Conservation (phyloP, 176 grass and related monocot species). For the Lolium perenne region DNA sequence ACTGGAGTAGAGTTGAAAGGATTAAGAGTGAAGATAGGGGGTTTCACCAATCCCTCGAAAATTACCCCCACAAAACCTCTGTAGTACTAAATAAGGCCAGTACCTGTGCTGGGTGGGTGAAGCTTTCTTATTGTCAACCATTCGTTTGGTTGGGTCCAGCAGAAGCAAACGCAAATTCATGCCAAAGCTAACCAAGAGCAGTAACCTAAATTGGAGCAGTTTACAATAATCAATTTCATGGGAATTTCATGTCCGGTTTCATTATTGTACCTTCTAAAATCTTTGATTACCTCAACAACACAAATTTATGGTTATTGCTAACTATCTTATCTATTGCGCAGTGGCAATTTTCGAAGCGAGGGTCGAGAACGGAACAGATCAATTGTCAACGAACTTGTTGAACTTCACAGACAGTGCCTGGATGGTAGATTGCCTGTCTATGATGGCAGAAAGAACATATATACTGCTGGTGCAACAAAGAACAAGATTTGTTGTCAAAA, state of each 20-base stretch:
- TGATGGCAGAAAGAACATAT: constrained; percentile 65
- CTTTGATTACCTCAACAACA: background rate
- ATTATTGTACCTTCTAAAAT: background rate
- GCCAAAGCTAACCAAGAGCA: background rate
- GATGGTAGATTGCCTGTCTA: constrained; percentile 48
- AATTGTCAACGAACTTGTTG: constrained; percentile 48
- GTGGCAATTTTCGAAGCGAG: constrained; percentile 48
- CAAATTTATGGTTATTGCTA: background rate
- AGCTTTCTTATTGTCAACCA: background rate
- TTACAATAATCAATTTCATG: background rate
- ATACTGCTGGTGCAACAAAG: constrained; percentile 57
- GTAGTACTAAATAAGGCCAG: too few species aligned
- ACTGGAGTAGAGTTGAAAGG: too few species aligned
- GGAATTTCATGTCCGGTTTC: background rate
- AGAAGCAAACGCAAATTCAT: background rate
- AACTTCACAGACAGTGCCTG: constrained; percentile 31
- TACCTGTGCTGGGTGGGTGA: too few species aligned
- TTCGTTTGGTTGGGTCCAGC: background rate
- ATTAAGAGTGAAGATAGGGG: too few species aligned
- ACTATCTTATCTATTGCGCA: constrained; percentile 1
- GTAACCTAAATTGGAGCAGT: background rate
- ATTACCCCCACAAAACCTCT: too few species aligned
- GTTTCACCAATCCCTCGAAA: too few species aligned
- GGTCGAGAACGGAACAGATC: constrained; percentile 42
- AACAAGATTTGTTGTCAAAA: constrained; percentile 59